A percentile compares a stretch with the other conserved stretches of the same genome.
Conservation (phyloP, 1,284 basidiomycete species). For the Ustilago xerochloae region DNA sequence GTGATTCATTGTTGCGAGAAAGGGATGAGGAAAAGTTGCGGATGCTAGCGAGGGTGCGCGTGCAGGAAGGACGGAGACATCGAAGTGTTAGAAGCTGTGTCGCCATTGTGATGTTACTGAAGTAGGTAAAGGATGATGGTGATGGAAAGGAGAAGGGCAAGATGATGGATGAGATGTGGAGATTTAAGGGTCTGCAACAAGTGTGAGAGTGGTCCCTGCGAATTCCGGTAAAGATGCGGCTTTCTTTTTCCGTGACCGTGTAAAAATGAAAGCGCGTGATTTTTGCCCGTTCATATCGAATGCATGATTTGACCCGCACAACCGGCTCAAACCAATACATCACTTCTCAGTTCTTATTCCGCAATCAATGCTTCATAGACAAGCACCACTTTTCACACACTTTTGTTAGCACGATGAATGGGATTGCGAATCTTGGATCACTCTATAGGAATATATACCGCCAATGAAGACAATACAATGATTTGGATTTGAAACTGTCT, state of each 20-base stretch:
- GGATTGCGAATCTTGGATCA: too few relatives aligned
- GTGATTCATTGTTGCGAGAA: constrained; percentile 9
- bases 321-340: neutral
- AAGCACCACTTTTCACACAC: neutral
- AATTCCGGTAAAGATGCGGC: neutral
- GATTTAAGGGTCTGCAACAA: neutral
- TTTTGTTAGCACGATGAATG: too few relatives aligned
- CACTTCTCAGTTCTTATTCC: too few relatives aligned
- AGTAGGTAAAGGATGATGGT: neutral
- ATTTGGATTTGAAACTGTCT: neutral
- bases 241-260: neutral
- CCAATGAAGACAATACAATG: neutral
- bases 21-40: neutral
- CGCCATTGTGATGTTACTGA: neutral
- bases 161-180: too few relatives aligned
- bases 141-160: neutral
- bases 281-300: too few relatives aligned
- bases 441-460: too few relatives aligned
- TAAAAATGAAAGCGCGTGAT: neutral
- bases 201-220: neutral
- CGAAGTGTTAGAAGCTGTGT: neutral
- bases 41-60: neutral
- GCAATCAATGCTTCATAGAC: too few relatives aligned
- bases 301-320: constrained; percentile 1
- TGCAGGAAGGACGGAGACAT: too few relatives aligned